Conservation (phyloP, 2,329 filamentous ascomycete genomes). For the Dactylellina drechsleri region DNA sequence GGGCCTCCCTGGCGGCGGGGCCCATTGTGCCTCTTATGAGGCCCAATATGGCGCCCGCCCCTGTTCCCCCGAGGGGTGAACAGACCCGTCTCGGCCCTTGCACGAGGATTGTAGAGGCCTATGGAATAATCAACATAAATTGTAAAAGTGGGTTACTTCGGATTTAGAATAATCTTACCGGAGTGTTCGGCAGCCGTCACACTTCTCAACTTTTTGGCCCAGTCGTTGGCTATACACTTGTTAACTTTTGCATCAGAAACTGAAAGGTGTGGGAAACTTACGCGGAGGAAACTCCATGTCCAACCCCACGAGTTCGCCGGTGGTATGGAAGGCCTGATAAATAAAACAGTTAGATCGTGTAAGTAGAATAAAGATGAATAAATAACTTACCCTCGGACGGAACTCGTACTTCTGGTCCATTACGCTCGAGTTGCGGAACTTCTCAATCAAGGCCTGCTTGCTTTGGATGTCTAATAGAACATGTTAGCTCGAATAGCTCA, state of each 20-base stretch:
- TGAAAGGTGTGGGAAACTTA: slow-evolving; percentile 14
- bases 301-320: slow-evolving; percentile 11
- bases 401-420: slow-evolving; percentile 87
- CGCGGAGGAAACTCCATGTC: slow-evolving; percentile 40
- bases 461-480: slow-evolving; percentile 80
- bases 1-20: too few species aligned
- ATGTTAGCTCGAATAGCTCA: neutral
- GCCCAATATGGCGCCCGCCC: neutral
- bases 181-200: slow-evolving; percentile 32
- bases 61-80: neutral
- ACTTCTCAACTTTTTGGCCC: slow-evolving; percentile 27
- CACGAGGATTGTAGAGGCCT: slow-evolving; percentile 30
- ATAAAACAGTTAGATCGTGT: slow-evolving; percentile 9
- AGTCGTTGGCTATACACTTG: slow-evolving; percentile 27
- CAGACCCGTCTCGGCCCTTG: neutral
- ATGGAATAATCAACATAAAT: neutral
- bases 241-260: neutral
- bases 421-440: slow-evolving; percentile 95
- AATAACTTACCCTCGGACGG: slow-evolving; percentile 76
- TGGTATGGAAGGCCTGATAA: slow-evolving; percentile 22
- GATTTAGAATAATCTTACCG: slow-evolving; percentile 21
- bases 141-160: neutral
- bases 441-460: slow-evolving; percentile 87
- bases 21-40: neutral
- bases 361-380: neutral